Conservation (phyloP, 2,329 filamentous ascomycete species). For the Xylariaceae sp. region DNA sequence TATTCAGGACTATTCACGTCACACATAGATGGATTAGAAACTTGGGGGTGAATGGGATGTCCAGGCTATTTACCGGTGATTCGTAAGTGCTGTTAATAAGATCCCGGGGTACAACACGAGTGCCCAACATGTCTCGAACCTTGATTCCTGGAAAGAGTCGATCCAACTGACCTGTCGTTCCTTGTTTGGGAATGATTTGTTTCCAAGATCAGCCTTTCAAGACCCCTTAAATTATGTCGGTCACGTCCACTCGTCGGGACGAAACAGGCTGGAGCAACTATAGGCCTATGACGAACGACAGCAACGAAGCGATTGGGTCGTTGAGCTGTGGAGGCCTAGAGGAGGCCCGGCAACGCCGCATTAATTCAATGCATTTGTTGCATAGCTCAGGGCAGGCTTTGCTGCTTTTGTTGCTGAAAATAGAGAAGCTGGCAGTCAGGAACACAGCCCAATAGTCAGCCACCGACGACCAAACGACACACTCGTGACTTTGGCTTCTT, state of each 20-base stretch:
- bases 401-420: conserved; percentile 13
- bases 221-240: background rate
- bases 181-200: background rate
- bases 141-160: background rate
- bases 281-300: too few species aligned
- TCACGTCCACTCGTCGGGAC: too few species aligned
- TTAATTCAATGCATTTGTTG: conserved; percentile 20
- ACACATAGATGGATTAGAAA: background rate
- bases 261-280: too few species aligned
- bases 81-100: conserved; percentile 7
- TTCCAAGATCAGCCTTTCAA: background rate
- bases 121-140: background rate
- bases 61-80: background rate
- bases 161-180: background rate
- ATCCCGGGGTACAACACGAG: background rate
- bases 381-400: too few species aligned
- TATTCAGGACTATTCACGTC: background rate
- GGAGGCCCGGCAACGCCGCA: conserved; percentile 8
- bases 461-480: too few species aligned
- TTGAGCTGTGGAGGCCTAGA: background rate
- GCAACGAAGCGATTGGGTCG: too few species aligned
- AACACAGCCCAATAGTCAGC: too few species aligned
- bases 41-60: background rate
- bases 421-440: conserved; percentile 1
- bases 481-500: too few species aligned